These are phyloP conservation scores for Atractiella rhizophila DNA, from an alignment of 768 basidiomycete species.

Conservation along the genomic window DNA sequence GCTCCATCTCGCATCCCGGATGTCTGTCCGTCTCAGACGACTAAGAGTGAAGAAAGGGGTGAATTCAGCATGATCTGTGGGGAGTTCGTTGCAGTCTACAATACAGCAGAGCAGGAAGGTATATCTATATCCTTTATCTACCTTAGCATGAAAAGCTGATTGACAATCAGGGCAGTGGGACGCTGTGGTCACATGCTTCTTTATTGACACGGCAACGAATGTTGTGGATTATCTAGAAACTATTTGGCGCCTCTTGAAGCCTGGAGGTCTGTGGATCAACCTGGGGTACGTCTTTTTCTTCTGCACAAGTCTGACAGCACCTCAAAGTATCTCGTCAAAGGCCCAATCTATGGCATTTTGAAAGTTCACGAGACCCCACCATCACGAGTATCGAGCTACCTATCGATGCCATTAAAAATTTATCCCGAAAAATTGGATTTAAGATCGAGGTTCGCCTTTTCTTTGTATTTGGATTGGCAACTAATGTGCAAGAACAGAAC, in stretches of 20 bases:
- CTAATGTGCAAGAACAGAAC: constrained; percentile 29
- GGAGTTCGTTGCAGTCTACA: constrained; percentile 8
- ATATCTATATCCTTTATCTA: not conserved
- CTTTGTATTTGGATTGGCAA: no score
- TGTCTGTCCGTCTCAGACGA: constrained; percentile 1
- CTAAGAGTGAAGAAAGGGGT: not conserved
- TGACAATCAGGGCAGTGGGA: constrained; percentile 44
- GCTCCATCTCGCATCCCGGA: constrained; percentile 5
- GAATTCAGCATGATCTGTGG: constrained; percentile 7
- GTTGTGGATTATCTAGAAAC: constrained; percentile 72
- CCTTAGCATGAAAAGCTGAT: not conserved
- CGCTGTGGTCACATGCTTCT: constrained; percentile 80
- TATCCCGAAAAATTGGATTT: constrained; percentile 53
- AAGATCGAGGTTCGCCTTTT: constrained; percentile 37
- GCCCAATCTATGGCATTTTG: constrained; percentile 89
- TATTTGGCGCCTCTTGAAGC: constrained; percentile 54
- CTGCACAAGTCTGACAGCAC: not conserved
- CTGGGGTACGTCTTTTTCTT: constrained; percentile 29
- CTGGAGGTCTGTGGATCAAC: constrained; percentile 80
- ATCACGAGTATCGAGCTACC: constrained; percentile 61
- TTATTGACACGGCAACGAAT: constrained; percentile 88
- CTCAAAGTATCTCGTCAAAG: constrained; percentile 26
- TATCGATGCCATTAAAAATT: constrained; percentile 59
- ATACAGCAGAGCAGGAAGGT: not conserved
- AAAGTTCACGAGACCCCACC: constrained; percentile 43